These are phyloP conservation scores for Golovinomyces cichoracearum DNA, from an alignment of 2,329 filamentous ascomycete genomes.

Conservation along the genomic window DNA sequence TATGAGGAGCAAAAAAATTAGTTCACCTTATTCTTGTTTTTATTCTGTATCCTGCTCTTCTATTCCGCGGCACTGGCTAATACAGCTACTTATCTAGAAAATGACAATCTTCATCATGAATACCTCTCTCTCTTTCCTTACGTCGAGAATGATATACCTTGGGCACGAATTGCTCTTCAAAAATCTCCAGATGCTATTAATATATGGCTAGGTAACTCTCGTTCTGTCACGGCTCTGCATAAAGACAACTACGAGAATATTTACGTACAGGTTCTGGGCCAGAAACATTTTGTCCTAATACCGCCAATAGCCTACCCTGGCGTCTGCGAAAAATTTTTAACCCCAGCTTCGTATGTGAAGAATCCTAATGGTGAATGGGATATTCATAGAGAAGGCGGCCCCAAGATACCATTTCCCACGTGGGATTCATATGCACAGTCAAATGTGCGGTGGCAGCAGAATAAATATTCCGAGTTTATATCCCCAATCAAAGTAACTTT, in stretches of 20 bases:
- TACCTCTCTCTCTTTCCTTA: conserved; percentile 37
- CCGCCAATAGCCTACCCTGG: conserved; percentile 45
- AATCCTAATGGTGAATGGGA: conserved; percentile 3
- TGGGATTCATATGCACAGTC: conserved; percentile 39
- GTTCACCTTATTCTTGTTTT: background rate
- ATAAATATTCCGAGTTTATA: conserved; percentile 32
- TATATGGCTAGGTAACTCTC: conserved; percentile 45
- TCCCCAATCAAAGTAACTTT: conserved; percentile 41
- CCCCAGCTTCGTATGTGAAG: conserved; percentile 29
- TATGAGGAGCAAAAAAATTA: conserved; percentile 16
- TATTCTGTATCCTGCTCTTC: background rate
- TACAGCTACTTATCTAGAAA: conserved; percentile 25
- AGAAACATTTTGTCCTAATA: conserved; percentile 49
- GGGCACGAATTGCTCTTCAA: conserved; percentile 44
- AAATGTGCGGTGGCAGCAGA: conserved; percentile 18
- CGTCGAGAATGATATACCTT: conserved; percentile 38
- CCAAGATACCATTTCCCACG: conserved; percentile 37
- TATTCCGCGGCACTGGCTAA: background rate
- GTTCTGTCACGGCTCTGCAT: conserved; percentile 45
- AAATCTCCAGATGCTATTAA: conserved; percentile 49
- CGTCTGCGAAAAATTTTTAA: conserved; percentile 35
- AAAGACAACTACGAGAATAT: conserved; percentile 72
- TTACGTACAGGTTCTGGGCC: conserved; percentile 48
- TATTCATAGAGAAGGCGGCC: conserved; percentile 9
- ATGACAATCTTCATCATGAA: conserved; percentile 55